Percentiles rank a stretch among this genome's conserved stretches.
These are phyloP conservation scores for Trichocladium uniseriatum DNA, from an alignment of 495 filamentous ascomycete species.

Conservation along the genomic window DNA sequence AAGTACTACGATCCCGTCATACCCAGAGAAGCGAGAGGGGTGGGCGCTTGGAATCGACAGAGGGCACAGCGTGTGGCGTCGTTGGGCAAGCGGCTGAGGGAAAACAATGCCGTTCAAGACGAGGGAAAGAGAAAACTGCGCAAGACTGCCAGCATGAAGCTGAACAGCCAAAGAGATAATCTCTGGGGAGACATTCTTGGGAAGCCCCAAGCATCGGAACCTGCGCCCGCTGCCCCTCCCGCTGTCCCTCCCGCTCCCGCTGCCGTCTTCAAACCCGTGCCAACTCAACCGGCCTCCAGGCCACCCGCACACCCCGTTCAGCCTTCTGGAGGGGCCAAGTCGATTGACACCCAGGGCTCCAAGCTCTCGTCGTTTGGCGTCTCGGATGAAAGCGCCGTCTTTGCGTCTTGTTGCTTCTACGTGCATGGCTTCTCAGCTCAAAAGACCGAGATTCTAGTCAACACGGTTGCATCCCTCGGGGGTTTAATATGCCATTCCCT, in stretches of 20 bases:
- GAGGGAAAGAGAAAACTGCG: slow-evolving; percentile 62
- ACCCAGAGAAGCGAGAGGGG: slow-evolving; percentile 59
- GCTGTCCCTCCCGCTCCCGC: slow-evolving; percentile 1
- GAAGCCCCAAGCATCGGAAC: slow-evolving; percentile 10
- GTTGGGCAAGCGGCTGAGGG: slow-evolving; percentile 32
- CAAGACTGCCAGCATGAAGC: slow-evolving; percentile 66
- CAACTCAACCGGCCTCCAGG: slow-evolving; percentile 7
- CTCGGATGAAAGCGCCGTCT: slow-evolving; percentile 30
- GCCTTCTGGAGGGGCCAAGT: slow-evolving; percentile 2
- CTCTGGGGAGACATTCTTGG: slow-evolving; percentile 84
- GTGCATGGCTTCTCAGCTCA: slow-evolving; percentile 50
- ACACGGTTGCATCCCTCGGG: slow-evolving; percentile 37
- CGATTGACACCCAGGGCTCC: slow-evolving; percentile 18
- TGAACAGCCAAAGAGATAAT: slow-evolving; percentile 67
- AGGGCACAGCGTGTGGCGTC: slow-evolving; percentile 27
- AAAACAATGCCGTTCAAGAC: slow-evolving; percentile 22
- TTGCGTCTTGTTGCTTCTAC: slow-evolving; percentile 50
- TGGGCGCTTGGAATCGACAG: slow-evolving; percentile 65
- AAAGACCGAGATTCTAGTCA: slow-evolving; percentile 35
- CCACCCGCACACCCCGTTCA: slow-evolving; percentile 2
- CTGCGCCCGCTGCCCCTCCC: slow-evolving; percentile 4
- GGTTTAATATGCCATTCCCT: slow-evolving; percentile 35
- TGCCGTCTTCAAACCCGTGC: background rate
- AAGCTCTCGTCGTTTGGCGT: slow-evolving; percentile 25
- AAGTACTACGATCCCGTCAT: slow-evolving; percentile 65